Base-by-base conservation (phyloP, 768 basidiomycete species). In the Leucocoprinus birnbaumii region DNA sequence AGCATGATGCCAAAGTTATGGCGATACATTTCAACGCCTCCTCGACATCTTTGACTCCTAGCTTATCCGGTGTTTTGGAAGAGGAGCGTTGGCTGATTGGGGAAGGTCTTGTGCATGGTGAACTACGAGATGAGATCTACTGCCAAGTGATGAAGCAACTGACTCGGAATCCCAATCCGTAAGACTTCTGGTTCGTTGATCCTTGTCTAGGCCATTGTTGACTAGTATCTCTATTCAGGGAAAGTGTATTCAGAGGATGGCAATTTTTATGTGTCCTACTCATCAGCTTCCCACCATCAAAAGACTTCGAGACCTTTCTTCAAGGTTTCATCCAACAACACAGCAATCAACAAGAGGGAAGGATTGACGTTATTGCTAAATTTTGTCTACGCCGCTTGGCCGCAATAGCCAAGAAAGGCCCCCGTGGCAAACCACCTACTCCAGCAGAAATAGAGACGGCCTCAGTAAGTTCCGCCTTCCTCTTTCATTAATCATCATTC, bases 111-210 rank as follows among this genome's bases (percentile, higher is more conserved):
- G 68, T 79, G 2, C 84, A 93, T 55, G 85, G 87, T 10, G 93
- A 96, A 70, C 74, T 97, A 62, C 74, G 94, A 58, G 95, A 98
- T 68, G 95, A 97, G 71, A 86, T 95, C 48, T 98, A 91, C 62
- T 94, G 91, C 63, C 95, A 97, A 62, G 61, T 91, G 22, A 87
- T 95, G 83, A 97, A 97, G 66, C 95, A 97, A 69, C 73, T 96
- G 13, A 91, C 83, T 1, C 79, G 79, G 41, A 97, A 97, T 67
- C 85, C 91, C 9, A 86, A 79, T 67, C 73, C 86, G 85, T 93
- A 64, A 62, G 90, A 81, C 2, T 14, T 34, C 8, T 26, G 24
- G 18, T 51, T 18, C 19, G 24, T 22, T 26, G 27, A 46, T 40
- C 4, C 14, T 51, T 27, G 21, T 22, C 21, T 42, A 24, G 34